phyloP scores from a whole-genome alignment of 371 early-diverging fungal species.

The Mucor irregularis region DNA sequence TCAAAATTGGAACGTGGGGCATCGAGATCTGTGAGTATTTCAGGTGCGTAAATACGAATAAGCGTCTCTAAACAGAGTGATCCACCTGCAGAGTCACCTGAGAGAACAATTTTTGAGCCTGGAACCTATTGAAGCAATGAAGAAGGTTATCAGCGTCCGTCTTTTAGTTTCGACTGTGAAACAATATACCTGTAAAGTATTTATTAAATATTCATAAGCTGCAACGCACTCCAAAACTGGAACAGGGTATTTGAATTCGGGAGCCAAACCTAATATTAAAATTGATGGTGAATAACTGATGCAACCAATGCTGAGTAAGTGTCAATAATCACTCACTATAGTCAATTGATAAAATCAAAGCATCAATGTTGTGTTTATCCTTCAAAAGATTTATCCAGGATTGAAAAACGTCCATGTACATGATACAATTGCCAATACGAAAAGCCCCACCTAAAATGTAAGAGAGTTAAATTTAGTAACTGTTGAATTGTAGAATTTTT shows the following conservation, averaged over 20 bases:
- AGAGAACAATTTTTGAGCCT: slow-evolving; percentile 29
- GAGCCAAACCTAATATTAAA: slow-evolving; percentile 25
- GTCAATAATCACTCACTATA: slow-evolving; percentile 30
- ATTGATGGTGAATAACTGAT: not conserved
- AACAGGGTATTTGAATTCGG: slow-evolving; percentile 41
- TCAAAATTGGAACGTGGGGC: slow-evolving; percentile 18
- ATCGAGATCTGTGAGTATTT: slow-evolving; percentile 37
- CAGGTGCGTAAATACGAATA: slow-evolving; percentile 38
- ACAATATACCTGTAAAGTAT: slow-evolving; percentile 23
- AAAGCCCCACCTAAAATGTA: slow-evolving; percentile 34
- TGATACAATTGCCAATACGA: slow-evolving; percentile 33
- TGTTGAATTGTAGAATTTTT: slow-evolving; percentile 6
- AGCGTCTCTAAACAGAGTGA: slow-evolving; percentile 39
- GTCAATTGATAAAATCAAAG: slow-evolving; percentile 44
- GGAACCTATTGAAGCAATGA: slow-evolving; percentile 13
- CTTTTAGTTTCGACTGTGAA: not conserved
- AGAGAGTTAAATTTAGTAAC: not conserved
- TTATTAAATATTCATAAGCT: slow-evolving; percentile 40
- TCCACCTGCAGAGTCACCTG: slow-evolving; percentile 44
- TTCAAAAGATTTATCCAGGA: slow-evolving; percentile 38
- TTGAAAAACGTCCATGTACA: slow-evolving; percentile 46
- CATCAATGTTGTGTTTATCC: slow-evolving; percentile 33
- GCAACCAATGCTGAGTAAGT: too few species aligned
- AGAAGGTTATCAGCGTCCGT: not conserved
- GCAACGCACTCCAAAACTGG: slow-evolving; percentile 44